Evolutionary conservation across 805 yeast genomes (phyloP).

Genomic region (Brettanomyces custersianus): DNA sequence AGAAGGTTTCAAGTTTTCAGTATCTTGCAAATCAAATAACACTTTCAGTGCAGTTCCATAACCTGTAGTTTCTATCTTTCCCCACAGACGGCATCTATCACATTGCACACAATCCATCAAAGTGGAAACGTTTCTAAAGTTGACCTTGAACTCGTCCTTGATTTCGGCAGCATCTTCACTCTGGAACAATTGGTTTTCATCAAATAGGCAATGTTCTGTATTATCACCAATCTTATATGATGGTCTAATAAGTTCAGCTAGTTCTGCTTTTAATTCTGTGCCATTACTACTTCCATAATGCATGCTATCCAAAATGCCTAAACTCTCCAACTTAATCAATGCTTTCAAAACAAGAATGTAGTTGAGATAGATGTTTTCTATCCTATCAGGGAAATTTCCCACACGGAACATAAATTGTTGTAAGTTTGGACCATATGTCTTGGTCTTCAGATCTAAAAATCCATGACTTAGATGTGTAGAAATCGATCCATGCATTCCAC

Average conservation of each 20-base stretch:
- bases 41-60: conserved; percentile 94
- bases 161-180: conserved; percentile 40
- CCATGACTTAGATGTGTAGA: conserved; percentile 90
- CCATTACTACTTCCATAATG: conserved; percentile 24
- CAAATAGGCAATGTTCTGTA: conserved; percentile 26
- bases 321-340: conserved; percentile 44
- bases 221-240: conserved; percentile 17
- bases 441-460: conserved; percentile 57
- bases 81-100: conserved; percentile 97
- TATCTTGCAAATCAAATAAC: conserved; percentile 61
- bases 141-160: conserved; percentile 76
- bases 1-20: conserved; percentile 23
- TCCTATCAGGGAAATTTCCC: conserved; percentile 81
- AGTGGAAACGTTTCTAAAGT: conserved; percentile 83
- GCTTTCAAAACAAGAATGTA: conserved; percentile 83
- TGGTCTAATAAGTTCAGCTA: conserved; percentile 26
- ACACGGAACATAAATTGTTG: conserved; percentile 81
- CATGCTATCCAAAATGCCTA: conserved; percentile 21
- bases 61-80: conserved; percentile 93
- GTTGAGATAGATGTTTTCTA: conserved; percentile 84
- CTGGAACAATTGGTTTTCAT: conserved; percentile 38
- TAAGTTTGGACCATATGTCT: conserved; percentile 77
- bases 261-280: conserved; percentile 14
- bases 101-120: conserved; percentile 99
- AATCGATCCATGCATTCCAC: conserved; percentile 94